phyloP scores from a whole-genome alignment of 73 alveolate genomes.

The Paramecium tetraurelia region DNA sequence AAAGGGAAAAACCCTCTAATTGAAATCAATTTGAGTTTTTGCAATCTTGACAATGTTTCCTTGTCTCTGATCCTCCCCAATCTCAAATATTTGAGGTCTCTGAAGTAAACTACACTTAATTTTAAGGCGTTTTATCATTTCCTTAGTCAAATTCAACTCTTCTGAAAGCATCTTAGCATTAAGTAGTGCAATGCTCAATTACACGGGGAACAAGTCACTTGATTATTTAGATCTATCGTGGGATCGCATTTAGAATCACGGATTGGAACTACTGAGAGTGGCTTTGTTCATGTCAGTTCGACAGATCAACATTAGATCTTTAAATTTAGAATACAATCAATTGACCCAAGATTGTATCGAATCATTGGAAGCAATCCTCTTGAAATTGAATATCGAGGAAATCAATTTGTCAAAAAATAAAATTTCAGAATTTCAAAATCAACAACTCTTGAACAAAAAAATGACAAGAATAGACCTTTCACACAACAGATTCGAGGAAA shows the following conservation, averaged over 20 bases:
- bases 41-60: not conserved
- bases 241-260: not conserved
- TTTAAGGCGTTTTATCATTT: not conserved
- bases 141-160: not conserved
- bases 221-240: not conserved
- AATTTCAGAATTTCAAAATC: not conserved
- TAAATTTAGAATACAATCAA: not conserved
- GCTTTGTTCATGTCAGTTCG: not conserved
- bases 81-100: not conserved
- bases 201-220: not conserved
- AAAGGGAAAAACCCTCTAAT: not conserved
- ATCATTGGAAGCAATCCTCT: not conserved
- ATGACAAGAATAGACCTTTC: not conserved
- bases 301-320: not conserved
- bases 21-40: conserved; percentile 8
- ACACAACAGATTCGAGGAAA: not conserved
- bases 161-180: not conserved
- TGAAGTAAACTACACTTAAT: not conserved
- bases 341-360: not conserved
- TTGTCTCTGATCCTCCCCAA: not conserved
- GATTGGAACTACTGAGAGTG: not conserved
- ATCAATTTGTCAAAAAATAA: not conserved
- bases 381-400: not conserved
- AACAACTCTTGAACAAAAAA: not conserved
- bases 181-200: conserved; percentile 19